Base-by-base conservation (phyloP, 2,329 filamentous ascomycete genomes). In the Ceratocystis eucalypticola region DNA sequence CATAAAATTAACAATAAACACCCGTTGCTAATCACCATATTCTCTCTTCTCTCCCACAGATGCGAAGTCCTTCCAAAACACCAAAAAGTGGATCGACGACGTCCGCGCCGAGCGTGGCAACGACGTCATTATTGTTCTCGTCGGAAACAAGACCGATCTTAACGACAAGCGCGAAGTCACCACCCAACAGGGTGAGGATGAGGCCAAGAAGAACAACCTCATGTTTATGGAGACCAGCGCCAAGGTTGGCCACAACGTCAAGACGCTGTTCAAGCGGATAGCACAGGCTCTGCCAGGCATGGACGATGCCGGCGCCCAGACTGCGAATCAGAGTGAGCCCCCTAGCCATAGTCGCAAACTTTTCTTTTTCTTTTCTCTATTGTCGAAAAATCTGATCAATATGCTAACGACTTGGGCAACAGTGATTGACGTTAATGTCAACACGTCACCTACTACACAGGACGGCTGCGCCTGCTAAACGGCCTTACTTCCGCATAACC, bases 211-310 rank as follows among this genome's bases (percentile, higher is more conserved):
- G 81, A 93, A 96, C 77, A 94, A 94, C 71, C 80, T 96, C 71
- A 96, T 99, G 89, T 99, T 99, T 74, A 94, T 99, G 72, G 94
- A 99, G 82, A 99, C 94, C 65, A 96, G 91, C 76, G 94, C 94
- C 65, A 99, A 99, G 82, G 82, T 96, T 12, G 92, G 95, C 50
- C 91, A 97, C 77, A 99, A 99, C 74, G 95, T 99, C 71, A 99
- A 99, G 82, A 89, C 88, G 71, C 80, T 99, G 67, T 99, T 99
- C 80, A 90, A 92, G 82, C 88, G 91, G 80, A 99, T 99, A 84
- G 94, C 95, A 50, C 94, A 99, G 78, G 94, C 95, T 46, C 80
- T 99, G 72, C 94, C 94, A 6, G 94, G 94, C 25, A 97, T 99
- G 94, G 94, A 99, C 76, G 88, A 91, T 70, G 85, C 87, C 71